phyloP scores from a whole-genome alignment of 495 filamentous ascomycete species.

The Terfezia claveryi region DNA sequence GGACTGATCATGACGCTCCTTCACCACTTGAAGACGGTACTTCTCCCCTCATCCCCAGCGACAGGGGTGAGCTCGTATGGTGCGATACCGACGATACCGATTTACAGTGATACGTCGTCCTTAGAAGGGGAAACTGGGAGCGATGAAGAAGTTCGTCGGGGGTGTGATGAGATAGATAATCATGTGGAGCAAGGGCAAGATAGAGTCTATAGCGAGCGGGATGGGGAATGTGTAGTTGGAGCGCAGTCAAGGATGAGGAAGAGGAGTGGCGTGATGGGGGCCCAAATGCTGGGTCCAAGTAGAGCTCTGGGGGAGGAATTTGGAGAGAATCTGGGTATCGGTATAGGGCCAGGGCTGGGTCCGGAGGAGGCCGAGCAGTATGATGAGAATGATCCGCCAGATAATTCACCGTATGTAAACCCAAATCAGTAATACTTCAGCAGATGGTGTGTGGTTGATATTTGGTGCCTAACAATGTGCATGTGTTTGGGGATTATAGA shows the following conservation, averaged over 20 bases:
- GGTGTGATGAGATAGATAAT: too few species aligned
- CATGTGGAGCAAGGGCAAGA: too few species aligned
- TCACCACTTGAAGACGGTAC: background rate
- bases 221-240: too few species aligned
- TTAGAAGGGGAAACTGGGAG: too few species aligned
- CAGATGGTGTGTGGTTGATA: background rate
- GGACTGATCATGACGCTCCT: background rate
- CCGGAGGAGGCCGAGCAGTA: constrained; percentile 8
- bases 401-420: constrained; percentile 34
- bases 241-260: too few species aligned
- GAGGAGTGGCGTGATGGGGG: too few species aligned
- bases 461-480: background rate
- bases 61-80: constrained; percentile 37
- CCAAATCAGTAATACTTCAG: background rate
- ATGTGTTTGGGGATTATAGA: background rate
- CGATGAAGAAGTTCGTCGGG: too few species aligned
- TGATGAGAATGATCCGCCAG: constrained; percentile 29
- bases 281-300: too few species aligned
- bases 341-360: too few species aligned
- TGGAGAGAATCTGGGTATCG: too few species aligned
- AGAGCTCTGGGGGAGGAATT: too few species aligned
- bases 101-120: background rate
- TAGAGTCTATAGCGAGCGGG: too few species aligned
- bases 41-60: constrained; percentile 37
- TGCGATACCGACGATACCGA: constrained; percentile 22